Conservation (phyloP, 2,329 filamentous ascomycete species). For the Colletotrichum tanaceti region DNA sequence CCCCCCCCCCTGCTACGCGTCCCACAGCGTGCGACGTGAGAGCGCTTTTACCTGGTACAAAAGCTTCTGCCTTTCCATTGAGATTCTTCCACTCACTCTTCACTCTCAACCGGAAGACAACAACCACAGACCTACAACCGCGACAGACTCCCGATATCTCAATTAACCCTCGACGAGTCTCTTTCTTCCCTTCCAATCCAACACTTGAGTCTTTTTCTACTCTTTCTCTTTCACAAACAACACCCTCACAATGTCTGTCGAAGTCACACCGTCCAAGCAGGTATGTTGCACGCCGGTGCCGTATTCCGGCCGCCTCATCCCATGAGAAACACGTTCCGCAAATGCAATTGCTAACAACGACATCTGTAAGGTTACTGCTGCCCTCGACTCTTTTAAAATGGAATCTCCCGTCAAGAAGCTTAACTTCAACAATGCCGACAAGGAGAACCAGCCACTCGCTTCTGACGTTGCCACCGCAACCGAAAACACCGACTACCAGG, state of each 20-base stretch:
- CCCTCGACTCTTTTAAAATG: slow-evolving; percentile 90
- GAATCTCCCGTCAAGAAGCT: slow-evolving; percentile 93
- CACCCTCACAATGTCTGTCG: slow-evolving; percentile 73
- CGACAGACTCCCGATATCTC: background rate
- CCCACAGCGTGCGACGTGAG: slow-evolving; percentile 31
- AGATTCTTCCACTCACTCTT: slow-evolving; percentile 18
- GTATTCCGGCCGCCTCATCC: slow-evolving; percentile 15
- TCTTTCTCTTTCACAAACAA: background rate
- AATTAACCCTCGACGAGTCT: slow-evolving; percentile 37
- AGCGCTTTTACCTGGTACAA: slow-evolving; percentile 36
- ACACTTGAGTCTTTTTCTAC: slow-evolving; percentile 26
- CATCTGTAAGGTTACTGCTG: slow-evolving; percentile 78
- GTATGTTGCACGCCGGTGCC: slow-evolving; percentile 53
- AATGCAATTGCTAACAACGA: slow-evolving; percentile 48
- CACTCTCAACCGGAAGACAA: slow-evolving; percentile 30
- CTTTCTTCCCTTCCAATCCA: slow-evolving; percentile 36
- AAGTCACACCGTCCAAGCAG: slow-evolving; percentile 73
- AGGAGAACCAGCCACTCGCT: slow-evolving; percentile 78
- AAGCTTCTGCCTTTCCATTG: slow-evolving; percentile 33
- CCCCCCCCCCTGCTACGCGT: slow-evolving; percentile 38
- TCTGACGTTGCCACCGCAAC: slow-evolving; percentile 63
- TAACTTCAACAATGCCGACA: slow-evolving; percentile 77
- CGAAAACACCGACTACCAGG: slow-evolving; percentile 69
- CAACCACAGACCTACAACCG: background rate
- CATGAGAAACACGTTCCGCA: slow-evolving; percentile 8